Conservation (phyloP, 768 basidiomycete species). For the Phanerodontia chrysosporium region DNA sequence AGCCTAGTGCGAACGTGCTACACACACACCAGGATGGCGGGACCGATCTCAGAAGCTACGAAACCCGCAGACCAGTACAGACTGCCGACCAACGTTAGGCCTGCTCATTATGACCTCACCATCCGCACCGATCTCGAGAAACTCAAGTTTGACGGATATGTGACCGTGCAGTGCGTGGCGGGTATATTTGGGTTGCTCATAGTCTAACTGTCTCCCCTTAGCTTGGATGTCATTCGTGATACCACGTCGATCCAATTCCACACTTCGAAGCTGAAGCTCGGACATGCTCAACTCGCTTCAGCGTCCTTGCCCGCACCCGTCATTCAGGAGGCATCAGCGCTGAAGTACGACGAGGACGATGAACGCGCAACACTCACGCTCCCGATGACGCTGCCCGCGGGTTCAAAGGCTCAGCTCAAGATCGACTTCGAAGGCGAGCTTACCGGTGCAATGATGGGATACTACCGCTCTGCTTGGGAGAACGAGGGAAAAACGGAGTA, state of each 20-base stretch:
- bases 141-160: slow-evolving; percentile 74
- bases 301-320: slow-evolving; percentile 45
- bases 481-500: slow-evolving; percentile 58
- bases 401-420: slow-evolving; percentile 66
- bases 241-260: slow-evolving; percentile 67
- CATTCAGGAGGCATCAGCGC: slow-evolving; percentile 41
- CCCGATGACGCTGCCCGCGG: slow-evolving; percentile 51
- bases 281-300: slow-evolving; percentile 48
- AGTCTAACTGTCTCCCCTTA: slow-evolving; percentile 23
- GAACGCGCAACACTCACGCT: slow-evolving; percentile 68
- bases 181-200: neutral
- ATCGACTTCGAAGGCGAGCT: slow-evolving; percentile 67
- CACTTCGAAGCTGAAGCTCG: slow-evolving; percentile 53
- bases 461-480: slow-evolving; percentile 70
- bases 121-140: slow-evolving; percentile 78
- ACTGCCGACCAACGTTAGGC: slow-evolving; percentile 62
- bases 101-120: slow-evolving; percentile 74
- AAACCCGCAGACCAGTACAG: slow-evolving; percentile 34
- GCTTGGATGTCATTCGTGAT: slow-evolving; percentile 58
- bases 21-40: slow-evolving; percentile 10
- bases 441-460: slow-evolving; percentile 73
- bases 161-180: slow-evolving; percentile 56
- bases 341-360: slow-evolving; percentile 51
- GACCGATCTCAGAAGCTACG: neutral
- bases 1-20: slow-evolving; percentile 4